Evolutionary conservation across 75 land plant genomes (phyloP), one percentile per base, ranked within the genome.

Genomic region (Picea sitchensis): DNA sequence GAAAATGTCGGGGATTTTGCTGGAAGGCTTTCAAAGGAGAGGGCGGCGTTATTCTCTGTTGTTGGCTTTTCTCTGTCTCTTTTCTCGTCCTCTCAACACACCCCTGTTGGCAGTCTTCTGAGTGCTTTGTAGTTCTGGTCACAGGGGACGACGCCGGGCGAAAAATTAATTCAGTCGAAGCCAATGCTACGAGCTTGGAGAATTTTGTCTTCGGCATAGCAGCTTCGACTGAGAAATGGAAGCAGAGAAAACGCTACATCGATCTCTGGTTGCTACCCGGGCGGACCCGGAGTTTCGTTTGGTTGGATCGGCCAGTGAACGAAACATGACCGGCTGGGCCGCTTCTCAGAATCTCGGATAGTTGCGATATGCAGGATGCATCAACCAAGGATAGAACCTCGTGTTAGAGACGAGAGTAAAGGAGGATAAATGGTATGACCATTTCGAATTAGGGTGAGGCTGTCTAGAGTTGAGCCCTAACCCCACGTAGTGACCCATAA

Each of bases 201-300:
- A 87, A 91, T 76, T 47, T 88, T 14, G 77, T 91, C 44, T 88
- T 91, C 30, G 87, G 92, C 26, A 84, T 88, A 23, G 91, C 81
- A 4, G 85, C 84, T 6, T 86, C 88, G 3, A 47, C 74, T 3
- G 67, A 82, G 20, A 78, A 80, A 61, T 91, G 91, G 91, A 31
- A 44, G 31, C 21, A 44, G 11, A 59, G 82, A 9, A 86, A 68
- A 13, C 41, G 7, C 0, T 88, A 86, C 47, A 21, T 78, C 1
- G 80, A 80, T 5, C 9, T 83, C 7, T 91, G 90, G 92, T 91
- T 91, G 91, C 69, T 79, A 1, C 87, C 87, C 17, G 80, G 79
- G 44, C 60, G 64, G 20, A 88, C 87, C 13, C 38, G 91, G 2
- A 88, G 92, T 26, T 81, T 87, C 38, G 94, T 94, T 47, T 94